Base-by-base conservation (phyloP, 352 stramenopile genomes). In the Phytophthora colocasiae region DNA sequence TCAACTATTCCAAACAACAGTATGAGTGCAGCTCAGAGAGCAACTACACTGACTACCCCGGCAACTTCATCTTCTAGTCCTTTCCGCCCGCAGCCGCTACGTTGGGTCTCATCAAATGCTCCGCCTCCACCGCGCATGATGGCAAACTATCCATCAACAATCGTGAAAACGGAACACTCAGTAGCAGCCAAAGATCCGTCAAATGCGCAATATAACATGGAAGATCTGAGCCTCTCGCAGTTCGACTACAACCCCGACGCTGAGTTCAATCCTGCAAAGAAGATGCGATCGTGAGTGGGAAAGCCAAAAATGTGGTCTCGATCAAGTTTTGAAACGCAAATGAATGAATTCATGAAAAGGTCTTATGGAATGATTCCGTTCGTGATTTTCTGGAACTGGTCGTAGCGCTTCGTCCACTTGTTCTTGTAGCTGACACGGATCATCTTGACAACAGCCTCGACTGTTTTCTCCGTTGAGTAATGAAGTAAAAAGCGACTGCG, bases 361-460 rank as follows among this genome's bases (percentile, higher is more conserved):
- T 58, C 34, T 43, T 78, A 95, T 6, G 84, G 85, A 31, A 93
- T 32, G 62, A 96, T 97, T 19, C 87, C 87, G 69, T 98, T 97
- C 24, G 83, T 97, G 58, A 90, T 87, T 57, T 98, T 89, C 66
- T 98, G 94, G 72, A 99, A 98, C 50, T 92, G 73, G 71, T 99
- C 93, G 73, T 99, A 98, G 19, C 95, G 70, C 63, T 93, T 93
- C 8, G 95, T 98, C 62, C 94, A 97, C 60, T 82, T 87, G 79
- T 97, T 92, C 54, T 98, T 90, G 71, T 97, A 96, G 48, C 96
- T 98, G 19, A 91, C 85, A 69, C 91, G 87, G 38, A 98, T 85
- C 72, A 95, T 91, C 68, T 95, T 94, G 66, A 96, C 81, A 31
- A 91, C 77, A 6, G 64, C 68, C 61, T 93, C 89, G 40, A 95